phyloP scores from a whole-genome alignment of 306 rosid species.

The Styphnolobium japonicum region DNA sequence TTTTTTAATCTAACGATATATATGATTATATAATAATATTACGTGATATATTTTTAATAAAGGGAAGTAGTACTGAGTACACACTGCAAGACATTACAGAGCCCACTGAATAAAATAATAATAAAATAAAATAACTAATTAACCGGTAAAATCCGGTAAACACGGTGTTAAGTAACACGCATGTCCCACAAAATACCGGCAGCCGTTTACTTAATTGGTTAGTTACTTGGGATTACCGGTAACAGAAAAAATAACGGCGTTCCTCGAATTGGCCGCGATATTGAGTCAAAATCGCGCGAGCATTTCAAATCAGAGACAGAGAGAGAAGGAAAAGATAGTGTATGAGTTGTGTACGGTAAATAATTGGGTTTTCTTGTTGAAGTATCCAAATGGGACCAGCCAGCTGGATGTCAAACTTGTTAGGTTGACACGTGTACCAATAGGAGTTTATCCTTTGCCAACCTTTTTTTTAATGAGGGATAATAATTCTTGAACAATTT shows the following conservation, averaged over 20 bases:
- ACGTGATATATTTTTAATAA: too few relatives aligned
- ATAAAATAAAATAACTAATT: too few relatives aligned
- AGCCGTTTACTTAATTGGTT: constrained; percentile 17
- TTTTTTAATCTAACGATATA: too few relatives aligned
- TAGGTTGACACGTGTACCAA: constrained; percentile 46
- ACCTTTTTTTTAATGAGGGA: background rate
- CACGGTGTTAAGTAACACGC: constrained; percentile 35
- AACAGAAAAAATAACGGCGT: constrained; percentile 10
- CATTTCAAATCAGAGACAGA: background rate
- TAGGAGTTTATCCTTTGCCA: background rate
- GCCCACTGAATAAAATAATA: too few relatives aligned
- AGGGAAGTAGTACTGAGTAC: too few relatives aligned
- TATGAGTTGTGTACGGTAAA: constrained; percentile 38
- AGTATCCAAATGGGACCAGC: constrained; percentile 47
- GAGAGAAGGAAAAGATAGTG: background rate
- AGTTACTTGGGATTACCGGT: constrained; percentile 29
- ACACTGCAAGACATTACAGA: too few relatives aligned
- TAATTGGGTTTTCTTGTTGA: constrained; percentile 32
- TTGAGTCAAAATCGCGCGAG: constrained; percentile 21
- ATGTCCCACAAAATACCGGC: constrained; percentile 55
- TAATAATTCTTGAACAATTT: background rate
- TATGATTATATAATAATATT: too few relatives aligned
- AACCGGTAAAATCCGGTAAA: constrained; percentile 57
- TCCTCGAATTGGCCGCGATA: background rate
- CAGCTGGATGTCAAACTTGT: constrained; percentile 43